Conservation (phyloP, 2,329 filamentous ascomycete species). For the Penicillium vulpinum region DNA sequence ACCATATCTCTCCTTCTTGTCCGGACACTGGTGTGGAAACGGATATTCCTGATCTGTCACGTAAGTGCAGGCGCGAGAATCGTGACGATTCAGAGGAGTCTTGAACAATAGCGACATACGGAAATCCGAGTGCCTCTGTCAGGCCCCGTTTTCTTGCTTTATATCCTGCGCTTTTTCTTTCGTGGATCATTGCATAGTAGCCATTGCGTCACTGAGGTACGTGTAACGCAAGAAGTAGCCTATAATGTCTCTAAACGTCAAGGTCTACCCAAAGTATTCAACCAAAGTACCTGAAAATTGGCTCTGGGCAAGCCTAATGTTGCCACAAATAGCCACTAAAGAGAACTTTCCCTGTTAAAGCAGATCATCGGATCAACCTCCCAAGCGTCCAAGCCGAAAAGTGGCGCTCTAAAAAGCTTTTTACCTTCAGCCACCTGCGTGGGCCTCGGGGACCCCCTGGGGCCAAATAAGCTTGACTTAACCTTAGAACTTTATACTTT, state of each 20-base stretch:
- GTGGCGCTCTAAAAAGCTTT: constrained; percentile 18
- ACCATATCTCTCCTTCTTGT: background rate
- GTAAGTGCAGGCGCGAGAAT: constrained; percentile 14
- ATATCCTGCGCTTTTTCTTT: background rate
- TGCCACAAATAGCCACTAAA: too few relatives aligned
- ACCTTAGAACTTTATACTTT: constrained; percentile 4
- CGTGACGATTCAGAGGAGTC: constrained; percentile 9
- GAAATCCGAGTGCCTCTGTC: constrained; percentile 14
- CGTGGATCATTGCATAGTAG: background rate
- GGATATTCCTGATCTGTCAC: constrained; percentile 10
- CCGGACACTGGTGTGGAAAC: background rate
- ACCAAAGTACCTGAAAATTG: background rate
- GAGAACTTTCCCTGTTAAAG: background rate
- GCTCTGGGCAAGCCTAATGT: background rate
- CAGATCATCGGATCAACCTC: background rate
- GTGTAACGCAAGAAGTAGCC: background rate
- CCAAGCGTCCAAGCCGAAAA: background rate
- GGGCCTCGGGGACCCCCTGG: constrained; percentile 2
- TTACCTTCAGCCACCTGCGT: constrained; percentile 21
- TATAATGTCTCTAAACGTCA: background rate
- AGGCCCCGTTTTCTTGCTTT: constrained; percentile 2
- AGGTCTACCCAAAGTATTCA: background rate
- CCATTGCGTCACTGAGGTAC: background rate
- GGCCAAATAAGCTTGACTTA: constrained; percentile 17
- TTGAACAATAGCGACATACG: constrained; percentile 13